Evolutionary conservation across 2,329 filamentous ascomycete species (phyloP).

Genomic region (Colletotrichum falcatum): DNA sequence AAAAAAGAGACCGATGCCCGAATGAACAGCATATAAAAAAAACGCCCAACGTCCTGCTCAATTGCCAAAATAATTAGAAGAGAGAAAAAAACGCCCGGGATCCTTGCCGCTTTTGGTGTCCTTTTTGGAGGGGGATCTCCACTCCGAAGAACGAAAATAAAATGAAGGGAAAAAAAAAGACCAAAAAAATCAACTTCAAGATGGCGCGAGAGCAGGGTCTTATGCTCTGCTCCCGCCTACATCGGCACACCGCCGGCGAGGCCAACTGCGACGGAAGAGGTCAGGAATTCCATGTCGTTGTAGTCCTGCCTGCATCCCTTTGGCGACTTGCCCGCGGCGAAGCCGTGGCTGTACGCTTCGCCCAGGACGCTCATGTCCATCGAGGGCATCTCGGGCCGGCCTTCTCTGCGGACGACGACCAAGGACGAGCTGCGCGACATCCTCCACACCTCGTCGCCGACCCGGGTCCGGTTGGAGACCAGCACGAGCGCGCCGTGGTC

Average conservation of each 20-base stretch:
- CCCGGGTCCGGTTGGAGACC: conserved; percentile 21
- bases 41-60: neutral
- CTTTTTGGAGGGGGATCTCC: no score
- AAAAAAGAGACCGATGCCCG: no score
- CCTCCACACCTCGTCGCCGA: conserved; percentile 41
- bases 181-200: neutral
- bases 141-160: neutral
- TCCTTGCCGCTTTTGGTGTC: neutral
- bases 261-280: conserved; percentile 40
- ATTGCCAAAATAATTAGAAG: no score
- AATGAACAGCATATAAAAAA: neutral
- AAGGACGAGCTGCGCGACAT: conserved; percentile 24
- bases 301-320: conserved; percentile 23
- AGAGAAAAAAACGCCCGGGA: neutral
- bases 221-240: neutral
- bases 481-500: conserved; percentile 39
- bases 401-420: conserved; percentile 24
- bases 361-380: conserved; percentile 31
- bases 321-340: conserved; percentile 23
- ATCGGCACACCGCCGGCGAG: conserved; percentile 39
- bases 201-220: neutral
- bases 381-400: neutral
- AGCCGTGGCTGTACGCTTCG: conserved; percentile 33
- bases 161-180: neutral
- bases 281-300: conserved; percentile 34